Evolutionary conservation across 2,329 filamentous ascomycete genomes (phyloP), one percentile per base, ranked within the genome.

Genomic region (Fusarium clavum): DNA sequence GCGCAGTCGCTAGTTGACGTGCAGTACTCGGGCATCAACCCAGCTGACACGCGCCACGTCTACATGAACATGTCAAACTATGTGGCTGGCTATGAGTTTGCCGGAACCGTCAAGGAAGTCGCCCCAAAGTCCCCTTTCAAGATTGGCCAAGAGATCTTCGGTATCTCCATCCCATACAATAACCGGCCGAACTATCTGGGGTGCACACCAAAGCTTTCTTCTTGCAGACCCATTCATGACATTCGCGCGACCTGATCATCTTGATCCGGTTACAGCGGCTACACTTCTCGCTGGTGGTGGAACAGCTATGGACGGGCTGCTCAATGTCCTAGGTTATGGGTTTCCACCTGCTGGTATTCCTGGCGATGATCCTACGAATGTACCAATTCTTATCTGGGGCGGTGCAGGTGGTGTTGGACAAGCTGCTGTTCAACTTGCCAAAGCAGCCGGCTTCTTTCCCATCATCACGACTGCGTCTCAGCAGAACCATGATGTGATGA

Each of bases 11-110:
- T 69, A 6, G 56, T 69, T 11, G 43, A 69, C n/a, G 67, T 69
- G 22, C 56, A 67, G 6, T 70, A 69, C 18, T 69, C 67, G 0
- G 66, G 56, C 6, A 70, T 69, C n/a, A 69, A 69, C 0, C 67
- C 67, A 2, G 67, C 67, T 8, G 67, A 69, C 13, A 70, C 66
- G 2, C 66, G 66, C 1, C 67, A 69, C 8, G 62, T 49, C 24
- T 67, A 47, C n/a, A 52, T 55, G 61, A 25, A 38, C 1, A 62
- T 54, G 56, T 54, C 56, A 2, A 48, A 62, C 2, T 61, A 54
- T 2, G 47, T 70, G 2, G 52, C 67, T 8, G 67, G 67, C 4
- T 69, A 69, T 1, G 67, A 70, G 16, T 69, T 54, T 13, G 41
- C 40, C 5, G 67, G 67, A 5, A 67, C 48, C 1, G 40, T 69